Conservation (phyloP, 1,284 basidiomycete genomes). For the Ganoderma lucidum region DNA sequence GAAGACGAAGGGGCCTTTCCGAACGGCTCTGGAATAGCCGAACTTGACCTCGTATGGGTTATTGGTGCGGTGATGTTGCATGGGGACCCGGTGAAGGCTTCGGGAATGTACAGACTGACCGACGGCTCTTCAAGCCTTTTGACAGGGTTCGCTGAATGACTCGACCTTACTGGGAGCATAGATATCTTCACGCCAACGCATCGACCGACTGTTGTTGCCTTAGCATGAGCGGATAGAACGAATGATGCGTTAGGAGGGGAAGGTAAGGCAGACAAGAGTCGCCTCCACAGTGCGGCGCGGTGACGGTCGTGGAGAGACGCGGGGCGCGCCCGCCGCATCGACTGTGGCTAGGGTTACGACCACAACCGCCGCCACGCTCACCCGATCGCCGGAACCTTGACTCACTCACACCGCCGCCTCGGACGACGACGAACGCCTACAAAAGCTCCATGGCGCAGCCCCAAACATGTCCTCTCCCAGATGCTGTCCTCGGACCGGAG, state of each 20-base stretch:
- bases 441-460: constrained; percentile 3
- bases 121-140: background rate
- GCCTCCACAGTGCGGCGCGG: constrained; percentile 17
- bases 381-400: constrained; percentile 1
- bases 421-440: constrained; percentile 8
- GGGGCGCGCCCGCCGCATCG: background rate
- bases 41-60: constrained; percentile 59
- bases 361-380: background rate
- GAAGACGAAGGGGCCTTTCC: constrained; percentile 57
- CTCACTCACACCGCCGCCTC: constrained; percentile 1
- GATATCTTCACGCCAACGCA: background rate
- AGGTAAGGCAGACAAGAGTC: background rate
- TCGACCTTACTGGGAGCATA: constrained; percentile 1
- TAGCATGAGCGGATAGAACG: background rate
- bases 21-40: constrained; percentile 57
- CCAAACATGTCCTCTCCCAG: background rate
- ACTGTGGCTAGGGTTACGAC: constrained; percentile 3
- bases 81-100: constrained; percentile 8
- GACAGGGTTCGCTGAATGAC: constrained; percentile 2
- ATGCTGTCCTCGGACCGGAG: constrained; percentile 17
- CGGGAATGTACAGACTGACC: background rate
- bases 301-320: constrained; percentile 22
- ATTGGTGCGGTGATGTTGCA: constrained; percentile 41
- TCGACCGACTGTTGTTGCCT: background rate
- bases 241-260: background rate